Conservation (phyloP, 305 asterid genomes). For the Rubia occidens region DNA sequence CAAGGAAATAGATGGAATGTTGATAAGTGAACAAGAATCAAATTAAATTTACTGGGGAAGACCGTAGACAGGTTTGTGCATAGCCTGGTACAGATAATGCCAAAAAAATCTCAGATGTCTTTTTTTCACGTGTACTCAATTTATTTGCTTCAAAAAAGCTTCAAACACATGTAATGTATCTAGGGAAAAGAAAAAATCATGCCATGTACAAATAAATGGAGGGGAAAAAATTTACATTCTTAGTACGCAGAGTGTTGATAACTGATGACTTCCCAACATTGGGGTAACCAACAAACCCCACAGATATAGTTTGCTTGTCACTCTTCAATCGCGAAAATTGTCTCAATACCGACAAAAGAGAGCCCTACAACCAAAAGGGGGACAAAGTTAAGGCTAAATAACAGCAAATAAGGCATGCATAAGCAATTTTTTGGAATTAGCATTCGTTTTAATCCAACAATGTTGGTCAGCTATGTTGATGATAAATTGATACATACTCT, state of each 20-base stretch:
- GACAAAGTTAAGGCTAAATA: conserved; percentile 4
- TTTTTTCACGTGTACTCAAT: not conserved
- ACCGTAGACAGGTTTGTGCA: not conserved
- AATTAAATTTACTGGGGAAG: not conserved
- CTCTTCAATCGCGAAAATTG: conserved; percentile 81
- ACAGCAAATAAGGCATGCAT: not conserved
- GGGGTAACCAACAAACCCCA: conserved; percentile 94
- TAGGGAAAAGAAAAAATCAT: not conserved
- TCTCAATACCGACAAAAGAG: conserved; percentile 82
- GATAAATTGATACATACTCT: too few relatives aligned
- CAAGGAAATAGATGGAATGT: not conserved
- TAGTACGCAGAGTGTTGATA: conserved; percentile 86
- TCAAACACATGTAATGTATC: too few relatives aligned
- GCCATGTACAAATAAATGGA: conserved; percentile 9
- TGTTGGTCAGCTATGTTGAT: not conserved
- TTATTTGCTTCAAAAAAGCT: not conserved
- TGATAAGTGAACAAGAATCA: not conserved
- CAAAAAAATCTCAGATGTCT: not conserved
- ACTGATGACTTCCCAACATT: conserved; percentile 97
- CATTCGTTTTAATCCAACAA: not conserved
- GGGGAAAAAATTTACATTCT: conserved; percentile 45
- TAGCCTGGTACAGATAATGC: not conserved
- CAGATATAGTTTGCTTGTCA: conserved; percentile 95
- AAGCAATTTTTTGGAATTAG: not conserved
- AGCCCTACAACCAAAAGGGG: conserved; percentile 40